Conservation (phyloP, 2,329 filamentous ascomycete species). For the Drechslerella dactyloides region DNA sequence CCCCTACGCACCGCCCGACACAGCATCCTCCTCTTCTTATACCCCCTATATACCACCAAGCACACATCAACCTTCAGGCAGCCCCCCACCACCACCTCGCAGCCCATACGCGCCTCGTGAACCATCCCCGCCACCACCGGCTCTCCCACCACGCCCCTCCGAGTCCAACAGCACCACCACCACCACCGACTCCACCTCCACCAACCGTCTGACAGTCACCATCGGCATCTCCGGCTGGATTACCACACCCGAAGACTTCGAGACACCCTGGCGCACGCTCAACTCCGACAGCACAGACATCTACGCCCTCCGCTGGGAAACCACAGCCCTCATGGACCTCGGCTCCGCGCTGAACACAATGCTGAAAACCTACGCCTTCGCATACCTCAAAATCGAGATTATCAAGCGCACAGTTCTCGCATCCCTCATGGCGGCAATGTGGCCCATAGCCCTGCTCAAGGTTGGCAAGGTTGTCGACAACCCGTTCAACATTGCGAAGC, state of each 20-base stretch:
- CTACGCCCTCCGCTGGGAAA: conserved; percentile 74
- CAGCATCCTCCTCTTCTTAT: not conserved
- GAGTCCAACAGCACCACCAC: not conserved
- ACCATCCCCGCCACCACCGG: conserved; percentile 19
- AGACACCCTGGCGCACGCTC: conserved; percentile 78
- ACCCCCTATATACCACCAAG: conserved; percentile 8
- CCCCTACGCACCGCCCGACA: not conserved
- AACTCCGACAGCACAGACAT: conserved; percentile 72
- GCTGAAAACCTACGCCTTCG: conserved; percentile 81
- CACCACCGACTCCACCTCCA: conserved; percentile 62
- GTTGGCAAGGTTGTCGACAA: conserved; percentile 76
- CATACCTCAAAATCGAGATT: conserved; percentile 74
- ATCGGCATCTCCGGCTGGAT: conserved; percentile 85
- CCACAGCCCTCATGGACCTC: conserved; percentile 76
- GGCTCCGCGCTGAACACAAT: conserved; percentile 78
- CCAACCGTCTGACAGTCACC: conserved; percentile 72
- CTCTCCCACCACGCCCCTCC: conserved; percentile 37
- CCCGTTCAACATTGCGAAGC: conserved; percentile 77
- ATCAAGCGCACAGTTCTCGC: conserved; percentile 74
- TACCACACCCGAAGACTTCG: conserved; percentile 72
- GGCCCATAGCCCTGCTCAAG: conserved; percentile 72
- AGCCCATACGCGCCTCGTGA: conserved; percentile 52
- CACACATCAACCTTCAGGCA: no score
- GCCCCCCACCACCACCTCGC: conserved; percentile 58
- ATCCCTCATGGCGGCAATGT: conserved; percentile 71